Base-by-base conservation (phyloP, 768 basidiomycete species). In the Fomitopsis serialis region DNA sequence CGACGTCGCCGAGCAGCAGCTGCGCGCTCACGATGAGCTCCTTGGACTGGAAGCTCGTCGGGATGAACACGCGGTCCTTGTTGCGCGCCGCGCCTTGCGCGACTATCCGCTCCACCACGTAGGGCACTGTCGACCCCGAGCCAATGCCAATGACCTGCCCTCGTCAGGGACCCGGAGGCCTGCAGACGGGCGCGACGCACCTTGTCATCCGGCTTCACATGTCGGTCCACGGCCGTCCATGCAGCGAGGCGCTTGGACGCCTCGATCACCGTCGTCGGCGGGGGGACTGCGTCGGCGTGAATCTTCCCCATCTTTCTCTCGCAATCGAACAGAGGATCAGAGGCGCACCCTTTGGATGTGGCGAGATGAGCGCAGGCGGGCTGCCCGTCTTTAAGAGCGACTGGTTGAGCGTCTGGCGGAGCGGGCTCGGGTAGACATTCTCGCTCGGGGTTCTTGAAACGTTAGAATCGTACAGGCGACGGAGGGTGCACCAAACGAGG, bases 1-100 rank as follows among this genome's bases (percentile, higher is more conserved):
- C 89, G 13, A 94, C 84, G 63, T 97, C 95, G 32, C 93, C 95
- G 4, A 97, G 79, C 29, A 69, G 80, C 13, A 97, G 75, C 6
- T 84, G 80, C 23, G 85, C 83, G 43, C 78, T 76, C 50, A 98
- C 84, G 65, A 99, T 98, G 55, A 99, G 82, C 64, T 97, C 85
- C 66, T 93, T 96, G 15, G 92, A 94, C 72, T 99, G 97, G 71
- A 98, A 98, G 84, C 89, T 91, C 3, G 92, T 96, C 4, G 94
- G 93, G 52, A 97, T 82, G 69, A 97, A 97, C 6, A 95, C 80
- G 23, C 96, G 82, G 21, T 79, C 77, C 63, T 78, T 78, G 75
- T 99, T 99, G 12, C 79, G 73, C 32, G 80, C 82, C 13, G 63
- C 56, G 1, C 92, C 94, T 67, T 97, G 93, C 56, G 87, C 79